A percentile compares a stretch with the other conserved stretches of the same genome.
Conservation (phyloP, 2,329 filamentous ascomycete species). For the Paramyrothecium roridum region DNA sequence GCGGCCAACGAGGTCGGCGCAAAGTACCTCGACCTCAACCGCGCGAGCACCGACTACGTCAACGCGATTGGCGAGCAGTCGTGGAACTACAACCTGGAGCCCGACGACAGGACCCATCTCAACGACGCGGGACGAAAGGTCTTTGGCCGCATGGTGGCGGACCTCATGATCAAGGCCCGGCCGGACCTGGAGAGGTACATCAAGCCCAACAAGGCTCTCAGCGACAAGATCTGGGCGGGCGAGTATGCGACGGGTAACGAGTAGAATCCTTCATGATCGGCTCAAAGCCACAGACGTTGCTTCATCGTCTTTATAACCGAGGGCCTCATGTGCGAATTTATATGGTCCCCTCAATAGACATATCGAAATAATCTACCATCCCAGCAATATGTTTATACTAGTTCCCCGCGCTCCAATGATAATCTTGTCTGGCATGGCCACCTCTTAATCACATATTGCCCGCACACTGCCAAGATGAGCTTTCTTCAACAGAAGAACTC, state of each 20-base stretch:
- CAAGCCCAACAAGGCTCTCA: conserved; percentile 22
- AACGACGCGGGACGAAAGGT: conserved; percentile 49
- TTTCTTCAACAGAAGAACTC: too few relatives aligned
- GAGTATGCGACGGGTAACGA: conserved; percentile 13
- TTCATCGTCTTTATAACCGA: too few relatives aligned
- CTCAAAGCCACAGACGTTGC: too few relatives aligned
- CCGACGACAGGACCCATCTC: conserved; percentile 51
- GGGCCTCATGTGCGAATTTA: too few relatives aligned
- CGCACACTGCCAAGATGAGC: too few relatives aligned
- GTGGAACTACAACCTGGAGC: conserved; percentile 39
- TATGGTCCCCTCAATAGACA: too few relatives aligned
- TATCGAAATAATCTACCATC: too few relatives aligned
- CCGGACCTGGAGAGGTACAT: conserved; percentile 18
- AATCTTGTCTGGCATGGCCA: too few relatives aligned
- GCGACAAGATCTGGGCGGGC: conserved; percentile 21
- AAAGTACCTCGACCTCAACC: conserved; percentile 45
- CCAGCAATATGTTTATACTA: too few relatives aligned
- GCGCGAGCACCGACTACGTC: conserved; percentile 44
- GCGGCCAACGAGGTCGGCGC: conserved; percentile 37
- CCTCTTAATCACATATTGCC: too few relatives aligned
- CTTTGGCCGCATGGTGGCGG: conserved; percentile 53
- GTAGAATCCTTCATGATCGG: conserved; percentile 1
- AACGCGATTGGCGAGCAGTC: conserved; percentile 45
- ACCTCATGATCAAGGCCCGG: conserved; percentile 34
- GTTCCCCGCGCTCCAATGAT: too few relatives aligned